Evolutionary conservation across 805 yeast species (phyloP), one percentile per base, ranked within the genome.

Genomic region (Torulaspora delbrueckii): DNA sequence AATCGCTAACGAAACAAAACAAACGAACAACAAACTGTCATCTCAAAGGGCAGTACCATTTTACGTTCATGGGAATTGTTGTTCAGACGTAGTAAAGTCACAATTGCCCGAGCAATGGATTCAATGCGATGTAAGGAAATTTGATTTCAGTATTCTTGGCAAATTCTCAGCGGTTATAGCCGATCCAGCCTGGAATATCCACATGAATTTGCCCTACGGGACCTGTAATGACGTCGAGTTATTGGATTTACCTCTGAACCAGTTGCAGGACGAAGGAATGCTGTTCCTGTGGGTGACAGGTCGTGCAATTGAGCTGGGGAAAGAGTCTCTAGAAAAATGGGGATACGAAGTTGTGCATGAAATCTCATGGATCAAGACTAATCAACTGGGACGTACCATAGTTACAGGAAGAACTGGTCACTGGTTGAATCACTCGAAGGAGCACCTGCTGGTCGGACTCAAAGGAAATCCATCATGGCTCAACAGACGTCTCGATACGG

Each of bases 171-270:
- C 82, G 2, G 80, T 90, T 9, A 78, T 91, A 44, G 91, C 96
- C 0, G 98, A 90, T 63, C 96, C 96, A 3, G 93, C 96, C 6
- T 90, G 98, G 98, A 90, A 88, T 53, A 90, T 90, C 52, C 96
- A 90, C 67, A 89, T 86, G 90, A 84, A 85, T 45, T 64, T 79
- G 47, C 88, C 88, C 4, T 82, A 84, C 62, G 86, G 87, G 9
- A 80, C 87, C 1, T 81, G 87, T 60, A 83, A 84, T 46, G 95
- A 86, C 60, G 75, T 78, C 2, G 96, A 87, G 54, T 69, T 90
- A 30, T 65, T 82, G 41, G 71, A 78, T 8, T 69, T 90, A 19
- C 82, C 86, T 23, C 74, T 90, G 63, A 74, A 76, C 30, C 67
- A 74, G 37, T 71, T 90, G 28, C 97, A 89, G 61, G 82, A 80